phyloP scores from a whole-genome alignment of 2,329 filamentous ascomycete genomes.

The Curvularia verruculosa region DNA sequence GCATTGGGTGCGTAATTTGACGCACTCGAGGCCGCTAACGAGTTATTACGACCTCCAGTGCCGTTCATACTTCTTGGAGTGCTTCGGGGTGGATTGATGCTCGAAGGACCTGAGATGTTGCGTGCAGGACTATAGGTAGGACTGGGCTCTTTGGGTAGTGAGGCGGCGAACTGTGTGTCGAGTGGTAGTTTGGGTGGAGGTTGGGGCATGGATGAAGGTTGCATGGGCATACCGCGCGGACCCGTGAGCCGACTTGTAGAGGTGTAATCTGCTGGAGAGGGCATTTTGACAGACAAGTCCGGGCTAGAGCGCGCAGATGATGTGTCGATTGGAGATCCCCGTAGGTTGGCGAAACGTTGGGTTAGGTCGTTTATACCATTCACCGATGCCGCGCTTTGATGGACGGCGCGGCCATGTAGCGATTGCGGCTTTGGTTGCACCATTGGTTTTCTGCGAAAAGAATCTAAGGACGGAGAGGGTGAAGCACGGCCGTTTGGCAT shows the following conservation, averaged over 20 bases:
- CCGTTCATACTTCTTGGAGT: constrained; percentile 69
- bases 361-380: constrained; percentile 41
- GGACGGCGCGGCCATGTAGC: constrained; percentile 66
- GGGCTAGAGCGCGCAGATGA: constrained; percentile 27
- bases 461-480: constrained; percentile 25
- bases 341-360: constrained; percentile 49
- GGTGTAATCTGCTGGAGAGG: constrained; percentile 49
- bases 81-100: constrained; percentile 68
- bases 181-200: constrained; percentile 57
- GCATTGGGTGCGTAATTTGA: constrained; percentile 47
- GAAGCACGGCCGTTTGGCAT: constrained; percentile 27
- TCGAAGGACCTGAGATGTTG: constrained; percentile 70
- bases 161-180: constrained; percentile 59
- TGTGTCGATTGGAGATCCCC: constrained; percentile 34
- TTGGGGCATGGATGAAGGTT: constrained; percentile 29
- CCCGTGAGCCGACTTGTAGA: constrained; percentile 49
- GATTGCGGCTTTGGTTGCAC: constrained; percentile 72
- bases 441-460: constrained; percentile 41
- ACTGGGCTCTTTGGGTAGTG: constrained; percentile 72
- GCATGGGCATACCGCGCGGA: constrained; percentile 61
- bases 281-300: constrained; percentile 50
- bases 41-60: constrained; percentile 60
- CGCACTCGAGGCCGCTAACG: constrained; percentile 52
- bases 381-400: constrained; percentile 37
- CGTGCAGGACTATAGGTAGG: constrained; percentile 80